A percentile compares a stretch with the other conserved stretches of the same genome.
Evolutionary conservation across 2,329 filamentous ascomycete species (phyloP).

Genomic region (Stachybotrys elegans): DNA sequence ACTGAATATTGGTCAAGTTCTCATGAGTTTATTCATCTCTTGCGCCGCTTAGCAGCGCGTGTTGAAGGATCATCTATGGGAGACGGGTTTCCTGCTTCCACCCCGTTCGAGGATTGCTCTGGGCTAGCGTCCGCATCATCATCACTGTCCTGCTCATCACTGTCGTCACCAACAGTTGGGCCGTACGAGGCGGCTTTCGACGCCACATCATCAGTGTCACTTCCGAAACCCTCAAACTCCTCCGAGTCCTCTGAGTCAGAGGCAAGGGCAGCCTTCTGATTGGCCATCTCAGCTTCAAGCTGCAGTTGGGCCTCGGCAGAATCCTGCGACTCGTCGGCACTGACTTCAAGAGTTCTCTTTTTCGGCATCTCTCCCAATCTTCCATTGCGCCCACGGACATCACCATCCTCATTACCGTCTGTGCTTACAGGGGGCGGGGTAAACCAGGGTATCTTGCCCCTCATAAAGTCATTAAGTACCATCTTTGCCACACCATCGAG

Average conservation of each 20-base stretch:
- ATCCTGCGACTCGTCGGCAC: conserved; percentile 35
- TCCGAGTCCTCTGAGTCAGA: conserved; percentile 31
- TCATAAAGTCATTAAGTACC: conserved; percentile 92
- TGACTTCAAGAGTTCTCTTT: conserved; percentile 65
- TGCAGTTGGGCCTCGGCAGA: conserved; percentile 22
- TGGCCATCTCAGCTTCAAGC: conserved; percentile 17
- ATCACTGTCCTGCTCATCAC: conserved; percentile 35
- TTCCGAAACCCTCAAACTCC: conserved; percentile 32
- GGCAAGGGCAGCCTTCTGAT: conserved; percentile 24
- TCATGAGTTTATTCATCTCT: no score
- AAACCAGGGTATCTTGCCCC: conserved; percentile 96
- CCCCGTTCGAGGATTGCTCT: no score
- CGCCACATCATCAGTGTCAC: conserved; percentile 25
- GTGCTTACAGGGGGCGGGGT: conserved; percentile 67
- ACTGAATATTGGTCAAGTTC: no score
- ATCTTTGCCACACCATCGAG: conserved; percentile 94
- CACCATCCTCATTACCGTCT: conserved; percentile 38
- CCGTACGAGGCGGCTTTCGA: conserved; percentile 26
- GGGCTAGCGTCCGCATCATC: conserved; percentile 34
- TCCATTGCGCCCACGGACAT: conserved; percentile 68
- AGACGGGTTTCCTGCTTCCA: no score
- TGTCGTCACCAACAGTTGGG: conserved; percentile 22
- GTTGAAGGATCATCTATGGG: no score
- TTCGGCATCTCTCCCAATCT: conserved; percentile 81
- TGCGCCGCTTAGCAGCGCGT: no score